Evolutionary conservation across 176 grass and related monocot genomes (phyloP).

Genomic region (Triticum urartu): DNA sequence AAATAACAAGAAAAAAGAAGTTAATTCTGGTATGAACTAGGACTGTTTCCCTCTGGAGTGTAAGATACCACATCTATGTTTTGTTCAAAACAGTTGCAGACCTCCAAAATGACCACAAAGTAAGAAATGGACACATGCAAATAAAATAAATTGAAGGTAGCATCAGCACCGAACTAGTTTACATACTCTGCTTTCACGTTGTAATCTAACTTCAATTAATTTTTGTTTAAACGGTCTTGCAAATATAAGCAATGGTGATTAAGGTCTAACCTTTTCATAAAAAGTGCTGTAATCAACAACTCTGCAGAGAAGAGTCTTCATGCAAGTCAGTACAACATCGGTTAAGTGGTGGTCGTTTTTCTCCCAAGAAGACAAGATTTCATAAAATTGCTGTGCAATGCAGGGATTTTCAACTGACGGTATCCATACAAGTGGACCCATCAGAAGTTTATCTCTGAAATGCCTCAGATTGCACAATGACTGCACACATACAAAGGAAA

Average conservation of each 20-base stretch:
- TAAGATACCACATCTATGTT: neutral
- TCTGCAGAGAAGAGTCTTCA: conserved; percentile 9
- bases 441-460: conserved; percentile 11
- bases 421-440: neutral
- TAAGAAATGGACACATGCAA: neutral
- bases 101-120: neutral
- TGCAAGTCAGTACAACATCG: neutral
- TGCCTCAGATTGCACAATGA: conserved; percentile 7
- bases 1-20: neutral
- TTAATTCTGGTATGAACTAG: neutral
- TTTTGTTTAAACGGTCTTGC: neutral
- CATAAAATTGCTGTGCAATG: neutral
- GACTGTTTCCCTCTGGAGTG: neutral
- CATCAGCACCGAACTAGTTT: neutral
- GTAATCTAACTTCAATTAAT: neutral
- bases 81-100: neutral
- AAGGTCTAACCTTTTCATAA: conserved; percentile 11
- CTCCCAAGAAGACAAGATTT: conserved; percentile 1
- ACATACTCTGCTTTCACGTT: neutral
- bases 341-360: conserved; percentile 4
- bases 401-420: neutral
- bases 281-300: neutral
- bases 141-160: neutral
- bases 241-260: neutral
- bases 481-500: neutral